Percentiles rank a stretch among this genome's conserved stretches.
Conservation (phyloP, 164 flowering plant genomes). For the Tinospora cordifolia region DNA sequence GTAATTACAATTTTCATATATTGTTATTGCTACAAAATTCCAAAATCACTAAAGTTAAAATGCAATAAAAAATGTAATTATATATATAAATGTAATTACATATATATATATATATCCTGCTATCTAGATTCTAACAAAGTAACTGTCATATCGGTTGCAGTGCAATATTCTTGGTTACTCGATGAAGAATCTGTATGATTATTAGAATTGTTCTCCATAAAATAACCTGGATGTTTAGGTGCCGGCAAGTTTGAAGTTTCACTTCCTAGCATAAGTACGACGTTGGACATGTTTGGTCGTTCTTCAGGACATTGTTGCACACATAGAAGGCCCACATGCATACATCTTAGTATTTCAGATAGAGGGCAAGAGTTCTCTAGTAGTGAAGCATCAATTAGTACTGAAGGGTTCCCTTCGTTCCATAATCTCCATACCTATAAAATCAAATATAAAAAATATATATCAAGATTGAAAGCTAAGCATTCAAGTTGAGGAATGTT, state of each 20-base stretch:
- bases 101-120: neutral
- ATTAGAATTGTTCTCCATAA: neutral
- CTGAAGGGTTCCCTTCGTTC: slow-evolving; percentile 12
- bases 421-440: slow-evolving; percentile 22
- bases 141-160: slow-evolving; percentile 4
- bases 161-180: neutral
- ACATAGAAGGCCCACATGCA: slow-evolving; percentile 18
- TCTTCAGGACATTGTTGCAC: slow-evolving; percentile 17
- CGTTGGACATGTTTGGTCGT: slow-evolving; percentile 15
- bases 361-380: neutral
- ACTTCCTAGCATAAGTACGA: slow-evolving; percentile 16
- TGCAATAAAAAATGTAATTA: no score
- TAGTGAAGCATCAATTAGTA: slow-evolving; percentile 10
- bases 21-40: no score
- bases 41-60: no score
- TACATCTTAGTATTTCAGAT: slow-evolving; percentile 13
- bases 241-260: slow-evolving; percentile 6
- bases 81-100: no score
- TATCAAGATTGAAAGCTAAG: neutral
- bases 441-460: neutral
- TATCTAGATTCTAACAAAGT: neutral
- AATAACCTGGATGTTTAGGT: slow-evolving; percentile 18
- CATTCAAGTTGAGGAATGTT: neutral
- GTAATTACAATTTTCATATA: no score
- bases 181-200: neutral